Conservation (phyloP, 441 rosid species). For the Brassica balearica region DNA sequence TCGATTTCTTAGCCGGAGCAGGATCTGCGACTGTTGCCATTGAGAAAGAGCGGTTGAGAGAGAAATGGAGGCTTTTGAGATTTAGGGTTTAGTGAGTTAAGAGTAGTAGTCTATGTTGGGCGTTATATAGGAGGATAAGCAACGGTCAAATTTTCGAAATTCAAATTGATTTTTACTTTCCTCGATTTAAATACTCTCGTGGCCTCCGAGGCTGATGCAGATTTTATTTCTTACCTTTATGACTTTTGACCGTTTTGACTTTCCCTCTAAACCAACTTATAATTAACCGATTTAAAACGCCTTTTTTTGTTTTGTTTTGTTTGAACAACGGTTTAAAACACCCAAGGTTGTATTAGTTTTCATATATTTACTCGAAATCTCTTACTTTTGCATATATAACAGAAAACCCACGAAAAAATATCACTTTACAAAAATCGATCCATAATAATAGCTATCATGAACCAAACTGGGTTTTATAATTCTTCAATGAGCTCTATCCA, state of each 20-base stretch:
- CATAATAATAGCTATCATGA: neutral
- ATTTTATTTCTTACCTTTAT: neutral
- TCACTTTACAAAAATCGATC: conserved; percentile 13
- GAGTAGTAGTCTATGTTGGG: neutral
- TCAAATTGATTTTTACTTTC: conserved; percentile 1
- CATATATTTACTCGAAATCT: neutral
- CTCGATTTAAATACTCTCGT: conserved; percentile 2
- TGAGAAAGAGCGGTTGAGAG: neutral
- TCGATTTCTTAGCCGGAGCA: conserved; percentile 54
- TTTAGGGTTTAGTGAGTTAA: neutral
- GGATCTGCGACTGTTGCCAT: conserved; percentile 41
- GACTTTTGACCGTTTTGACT: neutral
- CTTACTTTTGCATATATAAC: neutral
- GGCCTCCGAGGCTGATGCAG: neutral
- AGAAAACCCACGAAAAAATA: neutral
- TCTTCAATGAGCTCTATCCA: neutral
- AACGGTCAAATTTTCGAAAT: conserved; percentile 25
- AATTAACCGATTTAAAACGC: neutral
- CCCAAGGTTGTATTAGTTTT: neutral
- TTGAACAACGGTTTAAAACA: neutral
- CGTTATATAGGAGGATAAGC: neutral
- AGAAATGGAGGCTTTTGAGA: neutral
- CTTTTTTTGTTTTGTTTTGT: neutral
- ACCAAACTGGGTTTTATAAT: conserved; percentile 14
- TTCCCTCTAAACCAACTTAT: neutral